These are phyloP conservation scores for Daedalea quercina DNA, from an alignment of 768 basidiomycete species.

Conservation along the genomic window DNA sequence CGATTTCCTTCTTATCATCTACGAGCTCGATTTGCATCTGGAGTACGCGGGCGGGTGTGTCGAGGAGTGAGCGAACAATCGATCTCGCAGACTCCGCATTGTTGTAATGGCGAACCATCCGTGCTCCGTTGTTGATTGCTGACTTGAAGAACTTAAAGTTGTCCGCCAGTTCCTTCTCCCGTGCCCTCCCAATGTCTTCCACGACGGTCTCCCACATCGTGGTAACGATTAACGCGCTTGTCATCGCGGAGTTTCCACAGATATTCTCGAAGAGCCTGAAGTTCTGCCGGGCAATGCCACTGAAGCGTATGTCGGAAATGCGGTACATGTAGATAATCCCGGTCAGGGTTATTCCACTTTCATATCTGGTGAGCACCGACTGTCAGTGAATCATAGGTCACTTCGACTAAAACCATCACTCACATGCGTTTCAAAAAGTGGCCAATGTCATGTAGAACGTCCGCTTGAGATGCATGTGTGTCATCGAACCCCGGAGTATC, in stretches of 20 bases:
- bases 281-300: conserved; percentile 25
- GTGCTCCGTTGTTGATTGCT: conserved; percentile 6
- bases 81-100: conserved; percentile 4
- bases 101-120: conserved; percentile 7
- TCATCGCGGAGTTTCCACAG: conserved; percentile 26
- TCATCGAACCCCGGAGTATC: conserved; percentile 22
- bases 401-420: not conserved
- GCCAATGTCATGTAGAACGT: not conserved
- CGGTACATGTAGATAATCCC: conserved; percentile 30
- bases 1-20: not conserved
- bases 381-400: too few species aligned
- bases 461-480: conserved; percentile 1
- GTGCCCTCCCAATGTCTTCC: not conserved
- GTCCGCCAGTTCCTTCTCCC: conserved; percentile 10
- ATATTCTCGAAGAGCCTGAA: conserved; percentile 27
- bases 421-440: not conserved
- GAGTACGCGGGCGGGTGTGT: not conserved
- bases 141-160: conserved; percentile 8
- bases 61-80: conserved; percentile 2
- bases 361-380: too few species aligned
- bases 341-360: conserved; percentile 11
- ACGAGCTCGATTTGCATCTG: conserved; percentile 10
- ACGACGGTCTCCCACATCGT: conserved; percentile 31
- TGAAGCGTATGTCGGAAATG: conserved; percentile 29
- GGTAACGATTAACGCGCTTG: conserved; percentile 28